Conservation (phyloP, 176 grass and related monocot genomes). For the Stipa capillata region DNA sequence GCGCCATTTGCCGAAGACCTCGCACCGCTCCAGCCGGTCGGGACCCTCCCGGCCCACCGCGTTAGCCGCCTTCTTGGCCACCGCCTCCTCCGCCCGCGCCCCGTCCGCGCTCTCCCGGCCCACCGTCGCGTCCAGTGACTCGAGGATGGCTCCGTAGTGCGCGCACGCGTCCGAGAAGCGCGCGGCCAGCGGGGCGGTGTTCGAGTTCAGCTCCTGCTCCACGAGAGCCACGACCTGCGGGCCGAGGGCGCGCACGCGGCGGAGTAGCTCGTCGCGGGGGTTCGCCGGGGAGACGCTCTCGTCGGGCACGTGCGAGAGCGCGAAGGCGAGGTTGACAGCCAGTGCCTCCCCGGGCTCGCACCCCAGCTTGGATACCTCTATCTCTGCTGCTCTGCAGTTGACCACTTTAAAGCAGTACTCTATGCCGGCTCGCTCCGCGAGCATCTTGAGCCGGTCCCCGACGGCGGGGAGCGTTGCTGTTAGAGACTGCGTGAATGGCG, state of each 20-base stretch:
- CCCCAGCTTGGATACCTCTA: slow-evolving; percentile 42
- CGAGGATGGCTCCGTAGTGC: slow-evolving; percentile 63
- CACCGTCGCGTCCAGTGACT: slow-evolving; percentile 47
- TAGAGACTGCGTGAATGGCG: slow-evolving; percentile 38
- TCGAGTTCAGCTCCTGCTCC: slow-evolving; percentile 85
- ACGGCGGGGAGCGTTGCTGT: background rate
- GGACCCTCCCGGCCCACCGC: slow-evolving; percentile 61
- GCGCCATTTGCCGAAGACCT: slow-evolving; percentile 84
- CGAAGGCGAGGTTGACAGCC: slow-evolving; percentile 78
- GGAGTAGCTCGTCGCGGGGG: slow-evolving; percentile 80
- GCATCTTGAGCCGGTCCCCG: slow-evolving; percentile 39
- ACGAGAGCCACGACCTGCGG: slow-evolving; percentile 57
- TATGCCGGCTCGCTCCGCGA: slow-evolving; percentile 45
- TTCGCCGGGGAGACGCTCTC: slow-evolving; percentile 93
- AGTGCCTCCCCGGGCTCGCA: slow-evolving; percentile 63
- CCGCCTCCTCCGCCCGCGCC: slow-evolving; percentile 45
- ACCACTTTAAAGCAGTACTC: slow-evolving; percentile 48
- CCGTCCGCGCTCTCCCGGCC: slow-evolving; percentile 24
- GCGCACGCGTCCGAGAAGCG: slow-evolving; percentile 68
- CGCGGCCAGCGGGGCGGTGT: slow-evolving; percentile 59
- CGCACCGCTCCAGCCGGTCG: slow-evolving; percentile 77
- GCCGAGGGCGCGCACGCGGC: slow-evolving; percentile 64
- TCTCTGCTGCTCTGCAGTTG: slow-evolving; percentile 38
- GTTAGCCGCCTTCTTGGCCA: slow-evolving; percentile 53
- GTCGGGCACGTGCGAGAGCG: slow-evolving; percentile 65